Conservation (phyloP, 2,329 filamentous ascomycete genomes). For the Colletotrichum gloeosporioides region DNA sequence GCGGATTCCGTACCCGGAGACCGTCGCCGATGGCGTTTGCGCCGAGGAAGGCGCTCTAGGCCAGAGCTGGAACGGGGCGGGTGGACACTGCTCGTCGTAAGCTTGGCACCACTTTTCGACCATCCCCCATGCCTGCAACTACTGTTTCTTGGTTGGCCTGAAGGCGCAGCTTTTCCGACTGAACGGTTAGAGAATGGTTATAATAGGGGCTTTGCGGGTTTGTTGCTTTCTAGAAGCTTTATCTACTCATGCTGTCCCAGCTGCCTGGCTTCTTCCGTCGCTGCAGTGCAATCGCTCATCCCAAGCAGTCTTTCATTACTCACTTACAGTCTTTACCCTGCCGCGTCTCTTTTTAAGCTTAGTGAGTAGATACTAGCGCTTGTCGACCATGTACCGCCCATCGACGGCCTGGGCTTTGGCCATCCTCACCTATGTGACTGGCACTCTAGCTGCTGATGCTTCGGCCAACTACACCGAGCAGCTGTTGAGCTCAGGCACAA, state of each 20-base stretch:
- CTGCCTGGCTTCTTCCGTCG: not conserved
- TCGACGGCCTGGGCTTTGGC: not conserved
- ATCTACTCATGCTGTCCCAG: not conserved
- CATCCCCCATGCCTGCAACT: not conserved
- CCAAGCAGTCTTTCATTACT: not conserved
- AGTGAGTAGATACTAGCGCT: not conserved
- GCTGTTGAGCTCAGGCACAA: constrained; percentile 22
- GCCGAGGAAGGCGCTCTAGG: not conserved
- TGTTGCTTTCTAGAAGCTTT: not conserved
- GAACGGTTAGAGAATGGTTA: not conserved
- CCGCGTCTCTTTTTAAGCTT: not conserved
- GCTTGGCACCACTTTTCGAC: not conserved
- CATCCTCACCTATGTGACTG: constrained; percentile 16
- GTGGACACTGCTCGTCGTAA: constrained; percentile 1
- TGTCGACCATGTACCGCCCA: not conserved
- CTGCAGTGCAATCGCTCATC: not conserved
- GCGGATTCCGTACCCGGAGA: not conserved
- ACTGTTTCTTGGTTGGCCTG: not conserved
- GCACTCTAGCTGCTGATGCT: constrained; percentile 14
- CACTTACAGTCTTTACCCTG: not conserved
- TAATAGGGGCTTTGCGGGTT: not conserved
- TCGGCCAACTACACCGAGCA: constrained; percentile 25
- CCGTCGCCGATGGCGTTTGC: too few species aligned
- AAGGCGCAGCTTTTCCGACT: not conserved
- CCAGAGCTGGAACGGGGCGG: not conserved